Conservation (phyloP, 2,329 filamentous ascomycete genomes). For the Botrytis hyacinthi region DNA sequence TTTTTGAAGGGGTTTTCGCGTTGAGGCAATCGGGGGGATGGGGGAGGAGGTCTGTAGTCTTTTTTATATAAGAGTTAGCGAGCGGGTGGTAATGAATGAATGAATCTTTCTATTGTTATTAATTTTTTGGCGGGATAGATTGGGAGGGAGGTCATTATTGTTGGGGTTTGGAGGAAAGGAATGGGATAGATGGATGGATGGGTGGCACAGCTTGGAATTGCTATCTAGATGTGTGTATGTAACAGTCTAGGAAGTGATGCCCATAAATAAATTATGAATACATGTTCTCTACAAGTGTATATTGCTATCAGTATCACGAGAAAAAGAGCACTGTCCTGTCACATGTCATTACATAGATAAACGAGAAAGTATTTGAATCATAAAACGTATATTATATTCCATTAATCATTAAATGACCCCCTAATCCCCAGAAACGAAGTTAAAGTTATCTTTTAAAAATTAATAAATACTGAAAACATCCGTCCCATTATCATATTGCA, state of each 20-base stretch:
- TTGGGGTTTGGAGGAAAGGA: background rate
- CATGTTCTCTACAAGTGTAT: background rate
- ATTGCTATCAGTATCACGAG: background rate
- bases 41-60: background rate
- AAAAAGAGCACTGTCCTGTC: background rate
- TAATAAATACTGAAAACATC: slow-evolving; percentile 32
- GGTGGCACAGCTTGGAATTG: background rate
- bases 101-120: background rate
- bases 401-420: background rate
- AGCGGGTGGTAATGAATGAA: background rate
- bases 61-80: background rate
- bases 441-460: background rate
- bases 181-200: background rate
- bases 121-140: background rate
- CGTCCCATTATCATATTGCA: slow-evolving; percentile 33
- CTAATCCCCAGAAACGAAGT: background rate
- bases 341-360: background rate
- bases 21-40: background rate
- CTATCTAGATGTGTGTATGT: background rate
- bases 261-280: background rate
- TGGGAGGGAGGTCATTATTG: background rate
- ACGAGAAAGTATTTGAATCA: background rate
- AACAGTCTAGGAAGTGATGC: background rate
- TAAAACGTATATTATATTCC: background rate
- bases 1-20: slow-evolving; percentile 50